These are phyloP conservation scores for Globisporangium spinosum DNA, from an alignment of 352 stramenopile species.

Conservation along the genomic window DNA sequence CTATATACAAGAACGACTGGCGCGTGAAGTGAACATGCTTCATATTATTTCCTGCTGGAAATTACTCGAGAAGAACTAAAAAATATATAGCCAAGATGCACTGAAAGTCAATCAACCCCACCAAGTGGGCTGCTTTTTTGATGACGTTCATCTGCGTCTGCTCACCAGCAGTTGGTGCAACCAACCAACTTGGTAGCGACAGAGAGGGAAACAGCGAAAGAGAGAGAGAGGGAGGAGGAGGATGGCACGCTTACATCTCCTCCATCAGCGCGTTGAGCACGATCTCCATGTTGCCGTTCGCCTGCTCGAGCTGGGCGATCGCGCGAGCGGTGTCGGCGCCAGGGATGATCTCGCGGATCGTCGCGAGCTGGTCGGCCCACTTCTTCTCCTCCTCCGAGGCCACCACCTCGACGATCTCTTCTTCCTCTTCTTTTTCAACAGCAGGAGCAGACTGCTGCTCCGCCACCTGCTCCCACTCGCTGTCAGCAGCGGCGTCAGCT, in stretches of 20 bases:
- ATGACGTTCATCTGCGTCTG: background rate
- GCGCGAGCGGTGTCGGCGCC: constrained; percentile 37
- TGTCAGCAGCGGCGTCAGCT: constrained; percentile 25
- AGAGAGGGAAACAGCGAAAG: too few species aligned
- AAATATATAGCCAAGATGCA: background rate
- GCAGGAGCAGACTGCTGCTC: constrained; percentile 17
- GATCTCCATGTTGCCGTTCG: constrained; percentile 1
- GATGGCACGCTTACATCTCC: constrained; percentile 3
- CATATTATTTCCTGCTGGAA: background rate
- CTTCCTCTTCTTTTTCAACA: constrained; percentile 26
- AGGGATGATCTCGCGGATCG: constrained; percentile 73
- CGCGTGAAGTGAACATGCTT: background rate
- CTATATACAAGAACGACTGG: background rate
- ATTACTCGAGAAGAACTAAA: background rate
- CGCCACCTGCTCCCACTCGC: constrained; percentile 56
- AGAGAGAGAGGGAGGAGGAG: too few species aligned
- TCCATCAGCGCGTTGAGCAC: constrained; percentile 12
- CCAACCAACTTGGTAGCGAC: background rate
- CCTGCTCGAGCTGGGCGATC: constrained; percentile 63
- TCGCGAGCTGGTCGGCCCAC: constrained; percentile 59
- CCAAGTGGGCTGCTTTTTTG: background rate
- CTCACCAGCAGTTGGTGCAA: background rate
- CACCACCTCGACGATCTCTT: constrained; percentile 25
- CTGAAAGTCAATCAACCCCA: background rate
- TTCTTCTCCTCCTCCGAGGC: constrained; percentile 65